Conservation (phyloP, 495 filamentous ascomycete genomes). For the Xylaria sp. region DNA sequence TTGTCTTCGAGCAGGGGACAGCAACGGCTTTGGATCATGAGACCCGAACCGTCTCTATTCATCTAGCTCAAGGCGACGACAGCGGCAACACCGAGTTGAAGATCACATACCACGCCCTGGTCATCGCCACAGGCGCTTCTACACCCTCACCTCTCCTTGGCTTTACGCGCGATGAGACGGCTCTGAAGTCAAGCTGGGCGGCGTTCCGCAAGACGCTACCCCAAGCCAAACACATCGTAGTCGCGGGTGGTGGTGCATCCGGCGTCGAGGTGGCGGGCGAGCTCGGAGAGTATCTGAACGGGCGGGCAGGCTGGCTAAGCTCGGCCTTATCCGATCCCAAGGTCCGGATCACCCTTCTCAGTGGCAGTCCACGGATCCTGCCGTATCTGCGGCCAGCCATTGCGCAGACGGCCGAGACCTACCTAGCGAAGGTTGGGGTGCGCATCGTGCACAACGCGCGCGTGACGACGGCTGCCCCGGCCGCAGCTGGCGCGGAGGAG, state of each 20-base stretch:
- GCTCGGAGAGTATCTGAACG: constrained; percentile 60
- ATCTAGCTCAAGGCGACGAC: constrained; percentile 15
- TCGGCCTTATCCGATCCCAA: constrained; percentile 33
- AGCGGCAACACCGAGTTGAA: constrained; percentile 44
- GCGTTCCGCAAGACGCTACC: constrained; percentile 50
- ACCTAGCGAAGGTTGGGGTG: constrained; percentile 46
- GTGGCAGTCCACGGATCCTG: constrained; percentile 36
- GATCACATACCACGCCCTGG: constrained; percentile 52
- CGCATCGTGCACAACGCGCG: constrained; percentile 37
- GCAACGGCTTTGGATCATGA: constrained; percentile 55
- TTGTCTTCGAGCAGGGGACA: constrained; percentile 64
- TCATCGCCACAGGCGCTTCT: constrained; percentile 55
- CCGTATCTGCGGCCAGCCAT: constrained; percentile 40
- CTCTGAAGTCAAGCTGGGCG: constrained; percentile 39
- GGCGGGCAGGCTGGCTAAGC: constrained; percentile 35
- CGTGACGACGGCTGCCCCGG: constrained; percentile 31
- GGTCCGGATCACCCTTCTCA: constrained; percentile 57
- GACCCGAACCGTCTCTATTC: constrained; percentile 49
- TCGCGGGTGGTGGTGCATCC: constrained; percentile 71
- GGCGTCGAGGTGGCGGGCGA: constrained; percentile 70
- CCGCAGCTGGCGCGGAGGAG: constrained; percentile 19
- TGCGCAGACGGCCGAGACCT: constrained; percentile 37
- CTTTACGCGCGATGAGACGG: constrained; percentile 35
- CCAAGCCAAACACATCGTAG: constrained; percentile 61
- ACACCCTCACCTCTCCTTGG: constrained; percentile 53